phyloP scores from a whole-genome alignment of 1,284 basidiomycete species.

The Trametes sp. region DNA sequence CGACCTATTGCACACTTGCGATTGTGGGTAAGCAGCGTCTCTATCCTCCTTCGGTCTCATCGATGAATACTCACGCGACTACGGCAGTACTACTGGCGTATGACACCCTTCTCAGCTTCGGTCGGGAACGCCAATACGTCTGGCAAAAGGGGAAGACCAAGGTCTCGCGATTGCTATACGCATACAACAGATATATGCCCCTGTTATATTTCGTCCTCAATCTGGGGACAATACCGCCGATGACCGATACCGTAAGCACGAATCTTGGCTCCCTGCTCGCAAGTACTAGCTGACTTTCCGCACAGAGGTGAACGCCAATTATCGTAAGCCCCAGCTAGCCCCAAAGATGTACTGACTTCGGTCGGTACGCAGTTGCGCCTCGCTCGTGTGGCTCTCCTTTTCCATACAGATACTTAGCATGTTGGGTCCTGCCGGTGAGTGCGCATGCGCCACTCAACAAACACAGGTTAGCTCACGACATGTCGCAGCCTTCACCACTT shows the following conservation, averaged over 20 bases:
- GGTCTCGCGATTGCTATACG: neutral
- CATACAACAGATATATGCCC: neutral
- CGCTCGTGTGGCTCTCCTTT: neutral
- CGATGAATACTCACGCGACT: neutral
- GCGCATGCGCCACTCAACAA: neutral
- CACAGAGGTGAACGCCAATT: too few species aligned
- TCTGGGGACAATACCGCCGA: neutral
- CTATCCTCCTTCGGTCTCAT: too few species aligned
- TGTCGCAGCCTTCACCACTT: neutral
- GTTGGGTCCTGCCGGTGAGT: neutral
- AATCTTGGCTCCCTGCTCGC: neutral
- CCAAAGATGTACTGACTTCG: too few species aligned
- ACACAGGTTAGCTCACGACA: neutral
- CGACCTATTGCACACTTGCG: too few species aligned
- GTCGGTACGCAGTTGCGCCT: neutral
- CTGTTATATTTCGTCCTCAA: neutral
- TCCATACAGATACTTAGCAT: neutral
- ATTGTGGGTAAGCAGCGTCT: too few species aligned
- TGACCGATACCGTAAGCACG: neutral
- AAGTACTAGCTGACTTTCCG: neutral
- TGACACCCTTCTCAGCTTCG: neutral
- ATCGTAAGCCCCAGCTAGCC: too few species aligned
- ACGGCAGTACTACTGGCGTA: neutral
- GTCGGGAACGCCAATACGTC: neutral
- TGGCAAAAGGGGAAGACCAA: neutral